phyloP scores from a whole-genome alignment of 176 grass and related monocot genomes.

The Pontederia paniculata region DNA sequence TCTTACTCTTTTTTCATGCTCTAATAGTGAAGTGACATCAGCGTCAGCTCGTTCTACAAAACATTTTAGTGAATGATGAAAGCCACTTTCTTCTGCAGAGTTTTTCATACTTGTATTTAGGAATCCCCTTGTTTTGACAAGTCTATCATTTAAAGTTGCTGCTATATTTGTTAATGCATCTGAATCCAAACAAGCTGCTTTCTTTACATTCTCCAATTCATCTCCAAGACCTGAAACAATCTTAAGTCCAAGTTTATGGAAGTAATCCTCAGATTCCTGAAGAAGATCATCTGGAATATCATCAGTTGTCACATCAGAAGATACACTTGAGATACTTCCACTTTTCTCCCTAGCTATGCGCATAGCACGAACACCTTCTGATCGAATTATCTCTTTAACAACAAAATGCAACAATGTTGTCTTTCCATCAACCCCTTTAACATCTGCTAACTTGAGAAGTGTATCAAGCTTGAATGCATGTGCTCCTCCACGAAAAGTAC shows the following conservation, averaged over 20 bases:
- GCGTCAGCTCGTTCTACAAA: conserved; percentile 43
- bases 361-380: conserved; percentile 59
- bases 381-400: conserved; percentile 62
- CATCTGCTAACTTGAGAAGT: conserved; percentile 64
- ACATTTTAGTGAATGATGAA: conserved; percentile 42
- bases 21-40: conserved; percentile 36
- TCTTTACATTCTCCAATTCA: conserved; percentile 61
- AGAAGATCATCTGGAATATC: conserved; percentile 17
- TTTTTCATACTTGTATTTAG: conserved; percentile 56
- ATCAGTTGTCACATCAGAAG: conserved; percentile 6
- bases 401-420: conserved; percentile 88
- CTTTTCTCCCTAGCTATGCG: conserved; percentile 34
- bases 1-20: conserved; percentile 75
- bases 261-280: conserved; percentile 46
- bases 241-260: conserved; percentile 48
- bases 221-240: conserved; percentile 59
- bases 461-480: conserved; percentile 87
- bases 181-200: conserved; percentile 53
- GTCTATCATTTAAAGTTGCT: conserved; percentile 42
- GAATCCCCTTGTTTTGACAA: conserved; percentile 68
- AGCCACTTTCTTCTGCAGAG: conserved; percentile 57
- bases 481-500: conserved; percentile 72
- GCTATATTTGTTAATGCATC: conserved; percentile 54
- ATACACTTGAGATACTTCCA: conserved; percentile 15
- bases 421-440: conserved; percentile 80